phyloP scores from a whole-genome alignment of 2,329 filamentous ascomycete genomes.

The Xylaria sp. region DNA sequence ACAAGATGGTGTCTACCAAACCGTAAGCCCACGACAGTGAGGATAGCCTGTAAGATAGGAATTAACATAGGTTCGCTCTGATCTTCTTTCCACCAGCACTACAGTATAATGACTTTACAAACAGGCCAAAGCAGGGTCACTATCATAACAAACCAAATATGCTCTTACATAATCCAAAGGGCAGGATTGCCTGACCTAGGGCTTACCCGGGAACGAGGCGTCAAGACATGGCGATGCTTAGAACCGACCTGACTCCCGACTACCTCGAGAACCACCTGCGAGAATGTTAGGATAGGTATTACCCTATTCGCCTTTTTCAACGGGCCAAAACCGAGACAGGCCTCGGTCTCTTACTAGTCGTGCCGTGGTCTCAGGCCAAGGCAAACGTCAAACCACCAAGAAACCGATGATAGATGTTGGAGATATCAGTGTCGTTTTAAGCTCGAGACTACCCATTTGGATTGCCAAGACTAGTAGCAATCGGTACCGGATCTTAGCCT shows the following conservation, averaged over 20 bases:
- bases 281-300: background rate
- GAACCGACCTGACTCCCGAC: background rate
- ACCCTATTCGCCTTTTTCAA: background rate
- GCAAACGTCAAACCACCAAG: background rate
- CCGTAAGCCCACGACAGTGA: background rate
- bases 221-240: background rate
- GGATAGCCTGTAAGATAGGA: background rate
- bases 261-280: background rate
- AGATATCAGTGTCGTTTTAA: background rate
- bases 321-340: background rate
- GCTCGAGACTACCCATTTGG: background rate
- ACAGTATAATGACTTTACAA: background rate
- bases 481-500: background rate
- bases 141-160: background rate
- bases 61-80: background rate
- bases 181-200: too few relatives aligned
- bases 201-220: background rate
- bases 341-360: background rate
- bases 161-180: background rate
- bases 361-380: background rate
- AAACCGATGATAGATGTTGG: background rate
- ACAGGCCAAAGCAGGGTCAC: background rate
- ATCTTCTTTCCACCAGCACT: background rate
- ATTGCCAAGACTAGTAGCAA: background rate
- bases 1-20: background rate